Conservation (phyloP, 495 filamentous ascomycete genomes). For the Jackrogersella multiformis region DNA sequence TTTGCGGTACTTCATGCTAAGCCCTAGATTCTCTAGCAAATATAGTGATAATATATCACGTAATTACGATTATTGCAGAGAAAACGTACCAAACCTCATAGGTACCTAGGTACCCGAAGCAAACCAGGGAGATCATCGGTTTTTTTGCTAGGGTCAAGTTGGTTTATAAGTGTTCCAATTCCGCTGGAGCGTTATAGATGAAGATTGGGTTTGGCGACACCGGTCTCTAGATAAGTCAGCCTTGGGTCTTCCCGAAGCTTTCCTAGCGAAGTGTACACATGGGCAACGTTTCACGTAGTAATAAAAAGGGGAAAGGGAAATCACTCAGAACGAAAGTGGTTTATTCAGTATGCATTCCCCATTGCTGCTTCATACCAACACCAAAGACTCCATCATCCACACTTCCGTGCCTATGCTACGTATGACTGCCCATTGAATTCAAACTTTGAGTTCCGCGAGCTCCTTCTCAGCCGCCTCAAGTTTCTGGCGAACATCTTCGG, state of each 20-base stretch:
- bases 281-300: constrained; percentile 45
- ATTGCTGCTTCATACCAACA: too few relatives aligned
- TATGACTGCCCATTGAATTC: too few relatives aligned
- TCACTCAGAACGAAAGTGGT: too few relatives aligned
- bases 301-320: constrained; percentile 47
- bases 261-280: constrained; percentile 34
- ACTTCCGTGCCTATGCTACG: too few relatives aligned
- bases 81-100: background rate
- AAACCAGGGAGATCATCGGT: constrained; percentile 1
- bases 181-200: constrained; percentile 36
- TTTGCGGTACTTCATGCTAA: background rate
- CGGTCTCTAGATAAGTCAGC: background rate
- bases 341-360: too few relatives aligned
- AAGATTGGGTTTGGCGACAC: constrained; percentile 40
- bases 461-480: too few relatives aligned
- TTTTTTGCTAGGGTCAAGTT: constrained; percentile 14
- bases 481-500: too few relatives aligned
- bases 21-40: background rate
- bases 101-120: constrained; percentile 2
- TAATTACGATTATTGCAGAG: background rate
- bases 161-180: constrained; percentile 28
- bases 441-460: too few relatives aligned
- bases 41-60: constrained; percentile 18
- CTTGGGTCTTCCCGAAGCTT: constrained; percentile 38
- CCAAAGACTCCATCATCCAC: too few relatives aligned